phyloP scores from a whole-genome alignment of 148 eudicot genomes.

The Rheum nobile region DNA sequence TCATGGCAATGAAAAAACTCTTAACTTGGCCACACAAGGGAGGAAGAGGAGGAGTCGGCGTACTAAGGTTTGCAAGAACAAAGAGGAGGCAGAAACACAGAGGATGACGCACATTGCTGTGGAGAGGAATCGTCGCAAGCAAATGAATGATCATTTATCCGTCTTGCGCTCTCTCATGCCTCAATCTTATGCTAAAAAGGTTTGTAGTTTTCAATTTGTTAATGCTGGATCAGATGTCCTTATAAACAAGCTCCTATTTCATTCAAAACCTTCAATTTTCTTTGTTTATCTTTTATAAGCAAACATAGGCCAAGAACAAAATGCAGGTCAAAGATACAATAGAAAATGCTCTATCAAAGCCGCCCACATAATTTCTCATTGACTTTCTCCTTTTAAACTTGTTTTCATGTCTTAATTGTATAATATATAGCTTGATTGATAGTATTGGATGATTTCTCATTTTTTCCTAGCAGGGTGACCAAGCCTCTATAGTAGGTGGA shows the following conservation, averaged over 20 bases:
- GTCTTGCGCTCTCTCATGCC: slow-evolving; percentile 90
- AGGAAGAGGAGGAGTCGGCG: slow-evolving; percentile 59
- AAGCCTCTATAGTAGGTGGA: slow-evolving; percentile 95
- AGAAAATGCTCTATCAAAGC: too few relatives aligned
- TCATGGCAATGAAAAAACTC: slow-evolving; percentile 3
- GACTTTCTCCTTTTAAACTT: background rate
- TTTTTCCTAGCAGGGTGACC: slow-evolving; percentile 58
- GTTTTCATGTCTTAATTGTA: too few relatives aligned
- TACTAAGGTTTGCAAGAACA: slow-evolving; percentile 61
- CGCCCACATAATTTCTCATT: background rate
- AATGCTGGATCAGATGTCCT: too few relatives aligned
- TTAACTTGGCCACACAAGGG: slow-evolving; percentile 26
- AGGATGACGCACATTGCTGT: slow-evolving; percentile 92
- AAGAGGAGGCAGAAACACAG: slow-evolving; percentile 81
- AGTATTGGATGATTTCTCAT: background rate
- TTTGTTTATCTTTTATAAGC: too few relatives aligned
- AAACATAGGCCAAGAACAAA: too few relatives aligned
- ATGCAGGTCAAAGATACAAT: too few relatives aligned
- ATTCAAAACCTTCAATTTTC: too few relatives aligned
- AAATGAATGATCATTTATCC: slow-evolving; percentile 82
- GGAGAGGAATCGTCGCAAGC: slow-evolving; percentile 86
- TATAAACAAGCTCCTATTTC: too few relatives aligned
- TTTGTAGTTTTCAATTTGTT: slow-evolving; percentile 11
- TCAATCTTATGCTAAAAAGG: slow-evolving; percentile 75
- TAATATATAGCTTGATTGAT: background rate